These are phyloP conservation scores for Pontederia paniculata DNA, from an alignment of 176 grass and related monocot species.

Conservation along the genomic window DNA sequence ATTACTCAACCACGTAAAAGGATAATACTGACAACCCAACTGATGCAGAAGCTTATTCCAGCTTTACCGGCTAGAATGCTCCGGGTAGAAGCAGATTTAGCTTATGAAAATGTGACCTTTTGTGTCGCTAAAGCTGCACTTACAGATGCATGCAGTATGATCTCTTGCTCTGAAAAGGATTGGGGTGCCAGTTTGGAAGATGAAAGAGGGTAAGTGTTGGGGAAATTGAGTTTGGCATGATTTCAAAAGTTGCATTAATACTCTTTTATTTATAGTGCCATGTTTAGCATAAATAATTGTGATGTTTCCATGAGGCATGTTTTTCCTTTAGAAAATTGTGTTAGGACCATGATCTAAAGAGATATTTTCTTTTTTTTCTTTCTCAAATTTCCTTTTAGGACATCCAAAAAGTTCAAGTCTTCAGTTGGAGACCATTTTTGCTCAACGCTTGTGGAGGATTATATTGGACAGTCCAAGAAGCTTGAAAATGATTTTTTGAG, in stretches of 20 bases:
- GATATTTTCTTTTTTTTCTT: too few relatives aligned
- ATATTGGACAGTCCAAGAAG: constrained; percentile 63
- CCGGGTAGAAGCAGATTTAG: constrained; percentile 45
- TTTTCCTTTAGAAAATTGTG: neutral
- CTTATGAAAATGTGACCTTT: constrained; percentile 61
- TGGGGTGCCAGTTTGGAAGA: constrained; percentile 25
- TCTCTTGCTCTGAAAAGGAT: constrained; percentile 36
- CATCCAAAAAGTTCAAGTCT: constrained; percentile 36
- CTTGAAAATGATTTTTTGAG: constrained; percentile 64
- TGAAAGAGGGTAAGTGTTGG: constrained; percentile 52
- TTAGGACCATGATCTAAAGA: neutral
- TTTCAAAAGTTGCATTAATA: too few relatives aligned
- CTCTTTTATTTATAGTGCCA: constrained; percentile 4
- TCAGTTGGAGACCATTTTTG: constrained; percentile 37
- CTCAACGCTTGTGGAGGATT: constrained; percentile 60
- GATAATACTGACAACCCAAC: constrained; percentile 55
- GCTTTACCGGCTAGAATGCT: constrained; percentile 55
- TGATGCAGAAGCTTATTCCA: constrained; percentile 79
- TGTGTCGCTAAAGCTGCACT: constrained; percentile 57
- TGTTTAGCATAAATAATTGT: neutral
- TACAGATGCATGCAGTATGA: constrained; percentile 61
- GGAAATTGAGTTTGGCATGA: too few relatives aligned
- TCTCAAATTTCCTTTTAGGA: constrained; percentile 22
- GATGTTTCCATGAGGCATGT: neutral
- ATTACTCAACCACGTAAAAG: constrained; percentile 49